Base-by-base conservation (phyloP, 1,284 basidiomycete genomes). In the Cryptococcus wingfieldii region DNA sequence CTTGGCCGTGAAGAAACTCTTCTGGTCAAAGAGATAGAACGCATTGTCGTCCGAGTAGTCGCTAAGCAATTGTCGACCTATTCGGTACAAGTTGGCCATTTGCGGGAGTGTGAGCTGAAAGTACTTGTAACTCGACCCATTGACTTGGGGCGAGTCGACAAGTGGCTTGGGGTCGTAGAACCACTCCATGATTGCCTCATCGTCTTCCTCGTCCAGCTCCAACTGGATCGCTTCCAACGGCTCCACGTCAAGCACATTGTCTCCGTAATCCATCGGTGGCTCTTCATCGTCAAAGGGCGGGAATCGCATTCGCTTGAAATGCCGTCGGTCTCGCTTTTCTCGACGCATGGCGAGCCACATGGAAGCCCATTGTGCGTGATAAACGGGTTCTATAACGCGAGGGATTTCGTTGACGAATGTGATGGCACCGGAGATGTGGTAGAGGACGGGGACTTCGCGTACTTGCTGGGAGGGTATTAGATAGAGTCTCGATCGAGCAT, bases 251-350 rank as follows among this genome's bases (percentile, higher is more conserved):
- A 99, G 79, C 18, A 99, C 87, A 75, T 99, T 99, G 81, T 99
- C 96, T 56, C 93, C 94, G 70, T 98, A 98, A 75, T 98, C 94
- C 74, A 96, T 83, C 12, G 94, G 93, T 13, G 93, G 96, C 74
- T 99, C 96, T 79, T 99, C 96, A 71, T 99, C 96, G 69, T 99
- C 96, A 70, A 98, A 99, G 0, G 96, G 96, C 38, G 96, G 96
- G 80, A 99, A 99, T n/a, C 96, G 87, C 94, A 99, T 98, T 51
- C 96, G 90, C 81, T 99, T 99, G 81, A 99, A 98, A 76, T 99
- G 96, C 53, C 96, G 83, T 71, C 96, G 89, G 76, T 99, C 96
- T 58, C 96, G 86, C 82, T 99, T 99, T 80, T 99, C 96, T 65
- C 96, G 82, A 64, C 96, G 84, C 96, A 98, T 98, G 19, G 96